Conservation (phyloP, 495 filamentous ascomycete species). For the Xylaria sp. region DNA sequence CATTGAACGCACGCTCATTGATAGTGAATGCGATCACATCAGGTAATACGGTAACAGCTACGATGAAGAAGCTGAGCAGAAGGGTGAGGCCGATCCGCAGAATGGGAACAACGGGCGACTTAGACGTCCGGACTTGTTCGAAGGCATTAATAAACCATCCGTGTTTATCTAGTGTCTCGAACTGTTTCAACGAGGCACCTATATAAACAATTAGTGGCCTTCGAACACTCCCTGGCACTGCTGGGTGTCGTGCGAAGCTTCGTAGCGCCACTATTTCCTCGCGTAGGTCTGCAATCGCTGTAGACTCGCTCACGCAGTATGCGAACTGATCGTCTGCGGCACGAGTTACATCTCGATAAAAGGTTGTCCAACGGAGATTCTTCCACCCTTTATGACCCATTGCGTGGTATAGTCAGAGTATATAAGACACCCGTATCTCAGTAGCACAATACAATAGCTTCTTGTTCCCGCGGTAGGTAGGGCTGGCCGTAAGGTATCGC, state of each 20-base stretch:
- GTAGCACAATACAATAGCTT: neutral
- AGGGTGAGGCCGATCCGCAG: slow-evolving; percentile 14
- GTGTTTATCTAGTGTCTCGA: slow-evolving; percentile 16
- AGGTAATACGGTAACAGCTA: slow-evolving; percentile 15
- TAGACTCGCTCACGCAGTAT: neutral
- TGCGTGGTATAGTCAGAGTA: neutral
- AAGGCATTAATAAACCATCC: slow-evolving; percentile 15
- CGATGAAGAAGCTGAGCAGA: slow-evolving; percentile 22
- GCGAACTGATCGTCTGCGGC: slow-evolving; percentile 2
- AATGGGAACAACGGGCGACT: neutral
- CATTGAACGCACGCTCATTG: slow-evolving; percentile 21
- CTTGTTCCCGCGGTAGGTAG: neutral
- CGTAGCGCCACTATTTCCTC: slow-evolving; percentile 19
- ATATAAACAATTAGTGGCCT: slow-evolving; percentile 14
- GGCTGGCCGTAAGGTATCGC: neutral
- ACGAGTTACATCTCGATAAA: slow-evolving; percentile 20
- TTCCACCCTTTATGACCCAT: slow-evolving; percentile 6
- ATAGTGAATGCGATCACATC: slow-evolving; percentile 23
- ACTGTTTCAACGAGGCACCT: slow-evolving; percentile 19
- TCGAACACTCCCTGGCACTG: slow-evolving; percentile 6
- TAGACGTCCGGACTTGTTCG: neutral
- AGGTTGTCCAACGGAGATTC: slow-evolving; percentile 6
- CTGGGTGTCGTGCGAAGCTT: slow-evolving; percentile 9
- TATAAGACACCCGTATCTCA: neutral
- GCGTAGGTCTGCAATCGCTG: slow-evolving; percentile 11